These are phyloP conservation scores for Zalaria obscura DNA, from an alignment of 2,329 filamentous ascomycete genomes.

Conservation along the genomic window DNA sequence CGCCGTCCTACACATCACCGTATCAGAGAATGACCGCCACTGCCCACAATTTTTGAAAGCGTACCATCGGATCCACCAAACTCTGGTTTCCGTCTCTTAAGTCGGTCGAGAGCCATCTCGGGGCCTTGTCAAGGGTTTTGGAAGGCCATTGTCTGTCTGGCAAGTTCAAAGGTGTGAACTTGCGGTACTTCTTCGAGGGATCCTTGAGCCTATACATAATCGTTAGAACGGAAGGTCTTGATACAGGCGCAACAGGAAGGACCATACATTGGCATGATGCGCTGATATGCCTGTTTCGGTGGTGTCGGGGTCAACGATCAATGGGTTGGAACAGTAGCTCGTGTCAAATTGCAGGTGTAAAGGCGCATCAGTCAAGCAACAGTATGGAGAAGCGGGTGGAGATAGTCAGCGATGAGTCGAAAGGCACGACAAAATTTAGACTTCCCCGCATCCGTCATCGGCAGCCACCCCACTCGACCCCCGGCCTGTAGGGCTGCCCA, in stretches of 20 bases:
- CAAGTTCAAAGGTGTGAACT: constrained; percentile 51
- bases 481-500: too few species aligned
- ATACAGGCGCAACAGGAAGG: background rate
- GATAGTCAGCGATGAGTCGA: too few species aligned
- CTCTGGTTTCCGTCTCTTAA: constrained; percentile 90
- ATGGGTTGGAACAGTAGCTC: too few species aligned
- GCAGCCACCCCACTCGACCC: too few species aligned
- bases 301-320: too few species aligned
- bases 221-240: background rate
- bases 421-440: too few species aligned
- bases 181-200: constrained; percentile 63
- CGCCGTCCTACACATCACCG: constrained; percentile 52
- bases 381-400: too few species aligned
- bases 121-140: constrained; percentile 69
- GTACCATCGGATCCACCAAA: constrained; percentile 81
- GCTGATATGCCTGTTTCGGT: background rate
- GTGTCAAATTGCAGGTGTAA: too few species aligned
- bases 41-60: constrained; percentile 10
- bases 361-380: too few species aligned
- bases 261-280: constrained; percentile 7
- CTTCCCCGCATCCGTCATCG: too few species aligned
- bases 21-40: background rate
- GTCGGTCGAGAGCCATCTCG: constrained; percentile 81
- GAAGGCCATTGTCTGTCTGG: constrained; percentile 70
- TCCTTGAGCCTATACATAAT: constrained; percentile 45